Evolutionary conservation across 2,329 filamentous ascomycete genomes (phyloP).

Genomic region (Chaetomiaceae sp.): DNA sequence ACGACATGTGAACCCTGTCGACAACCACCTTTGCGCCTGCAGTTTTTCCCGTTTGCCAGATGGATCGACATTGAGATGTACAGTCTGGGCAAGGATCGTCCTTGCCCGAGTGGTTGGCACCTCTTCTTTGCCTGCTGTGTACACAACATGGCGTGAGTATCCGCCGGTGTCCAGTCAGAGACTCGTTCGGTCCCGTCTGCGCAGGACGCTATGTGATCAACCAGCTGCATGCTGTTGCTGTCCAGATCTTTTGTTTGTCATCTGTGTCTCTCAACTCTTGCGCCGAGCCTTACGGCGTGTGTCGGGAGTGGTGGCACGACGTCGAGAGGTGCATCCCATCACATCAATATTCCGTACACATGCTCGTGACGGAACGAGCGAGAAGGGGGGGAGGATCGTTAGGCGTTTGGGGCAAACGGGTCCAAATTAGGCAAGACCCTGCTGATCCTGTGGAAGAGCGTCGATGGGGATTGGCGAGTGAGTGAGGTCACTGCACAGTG

Average conservation of each 20-base stretch:
- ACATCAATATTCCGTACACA: too few species aligned
- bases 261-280: too few species aligned
- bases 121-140: conserved; percentile 10
- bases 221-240: too few species aligned
- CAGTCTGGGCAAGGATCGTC: conserved; percentile 17
- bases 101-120: conserved; percentile 1
- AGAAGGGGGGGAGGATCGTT: background rate
- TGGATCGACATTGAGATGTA: conserved; percentile 21
- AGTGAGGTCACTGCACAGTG: background rate
- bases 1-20: conserved; percentile 2
- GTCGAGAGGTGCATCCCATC: too few species aligned
- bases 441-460: conserved; percentile 17
- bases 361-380: too few species aligned
- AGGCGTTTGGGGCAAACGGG: background rate
- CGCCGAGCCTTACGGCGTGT: too few species aligned
- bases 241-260: too few species aligned
- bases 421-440: conserved; percentile 23
- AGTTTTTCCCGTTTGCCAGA: conserved; percentile 13
- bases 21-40: conserved; percentile 11
- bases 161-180: conserved; percentile 12
- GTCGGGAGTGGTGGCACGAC: too few species aligned
- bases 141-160: conserved; percentile 18
- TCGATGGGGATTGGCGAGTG: background rate
- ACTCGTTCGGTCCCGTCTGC: too few species aligned
- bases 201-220: too few species aligned